Base-by-base conservation (phyloP, 139 green algal genomes). In the Chlamydomonas incerta region DNA sequence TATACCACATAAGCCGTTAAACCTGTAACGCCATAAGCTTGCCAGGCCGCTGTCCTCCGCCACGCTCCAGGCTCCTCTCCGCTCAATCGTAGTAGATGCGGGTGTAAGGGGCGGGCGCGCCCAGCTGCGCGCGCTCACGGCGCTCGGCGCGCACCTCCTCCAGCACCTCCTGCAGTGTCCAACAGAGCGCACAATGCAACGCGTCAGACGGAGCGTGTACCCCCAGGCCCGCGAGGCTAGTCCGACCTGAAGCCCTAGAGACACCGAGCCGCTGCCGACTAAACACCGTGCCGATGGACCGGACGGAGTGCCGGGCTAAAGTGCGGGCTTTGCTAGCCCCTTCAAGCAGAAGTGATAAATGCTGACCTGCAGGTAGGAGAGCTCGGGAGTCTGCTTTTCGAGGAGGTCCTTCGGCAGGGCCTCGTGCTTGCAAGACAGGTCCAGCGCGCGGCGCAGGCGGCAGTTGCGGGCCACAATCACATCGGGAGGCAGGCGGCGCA, bases 401-500 rank as follows among this genome's bases (percentile, higher is more conserved):
- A 96, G 94, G 83, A 98, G 80, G 33, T 99, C 97, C 72, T 96
- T 92, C 9, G 92, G 86, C 83, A 99, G 94, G 72, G 95, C 93
- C 20, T 90, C 88, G 70, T 99, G 95, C 94, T 99, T 99, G 83
- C 98, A 87, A 80, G 90, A 96, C 35, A 98, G 81, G 92, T 99
- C 98, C 72, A 95, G 91, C 10, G 96, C 98, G 21, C 98, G 95
- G 91, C 98, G 98, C 50, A 99, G 90, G 52, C 98, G 93, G 87
- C 97, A 94, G 83, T 97, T 98, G 80, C 98, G 94, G 0, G 91
- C 92, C 63, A 98, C 90, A n/a, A 98, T 76, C 34, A 97, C 97
- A 37, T 98, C 94, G 52, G 96, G 91, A 8, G 97, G 96, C 67
- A 99, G 82, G 24, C 98, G 92, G 41, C 95, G 92, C 71, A 99